Base-by-base conservation (phyloP, 179 eudicot species). In the Monotropa hypopitys region DNA sequence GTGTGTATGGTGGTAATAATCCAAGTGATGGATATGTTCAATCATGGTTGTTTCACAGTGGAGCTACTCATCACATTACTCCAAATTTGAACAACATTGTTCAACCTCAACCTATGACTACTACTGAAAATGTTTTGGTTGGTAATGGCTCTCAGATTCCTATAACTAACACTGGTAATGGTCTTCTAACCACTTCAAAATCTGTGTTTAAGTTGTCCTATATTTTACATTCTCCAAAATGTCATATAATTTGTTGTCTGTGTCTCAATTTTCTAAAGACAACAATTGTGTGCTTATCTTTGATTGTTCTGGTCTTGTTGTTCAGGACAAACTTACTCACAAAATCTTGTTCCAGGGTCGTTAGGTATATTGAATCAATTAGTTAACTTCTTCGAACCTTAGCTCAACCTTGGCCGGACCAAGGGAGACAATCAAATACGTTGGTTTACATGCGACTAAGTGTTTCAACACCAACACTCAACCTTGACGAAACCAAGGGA, bases 1-100 rank as follows among this genome's bases (percentile, higher is more conserved):
- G 8, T 43, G 1, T 43, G 0, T 43, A n/a, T 5, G 0, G 0
- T 1, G 1, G 0, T 43, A 0, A 43, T 43, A 10, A 2, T 1
- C 9, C 11, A 0, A 7, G 1, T 43, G 46, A 43, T 43, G 7
- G n/a, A n/a, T n/a, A 15, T 50, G 0, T 18, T 4, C 23, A 54
- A 4, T 0, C 18, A 2, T 54, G 61, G 61, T 54, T 18, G 7
- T 54, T 54, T 54, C 26, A 54, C 26, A 54, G 26, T 0, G 61
- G 61, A 6, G 61, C 61, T 0, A 54, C 61, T 0, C 18, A n/a
- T 5, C 61, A 54, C n/a, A 26, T 54, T 7, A 54, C 26, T 5
- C 0, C 20, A 2, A 20, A 54, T n/a, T 20, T 54, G 10, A 13
- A 18, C 6, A 54, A 18, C 10, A 13, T 54, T 1, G n/a, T n/a